These are phyloP conservation scores for Penicillium manginii DNA, from an alignment of 495 filamentous ascomycete genomes.

Conservation along the genomic window DNA sequence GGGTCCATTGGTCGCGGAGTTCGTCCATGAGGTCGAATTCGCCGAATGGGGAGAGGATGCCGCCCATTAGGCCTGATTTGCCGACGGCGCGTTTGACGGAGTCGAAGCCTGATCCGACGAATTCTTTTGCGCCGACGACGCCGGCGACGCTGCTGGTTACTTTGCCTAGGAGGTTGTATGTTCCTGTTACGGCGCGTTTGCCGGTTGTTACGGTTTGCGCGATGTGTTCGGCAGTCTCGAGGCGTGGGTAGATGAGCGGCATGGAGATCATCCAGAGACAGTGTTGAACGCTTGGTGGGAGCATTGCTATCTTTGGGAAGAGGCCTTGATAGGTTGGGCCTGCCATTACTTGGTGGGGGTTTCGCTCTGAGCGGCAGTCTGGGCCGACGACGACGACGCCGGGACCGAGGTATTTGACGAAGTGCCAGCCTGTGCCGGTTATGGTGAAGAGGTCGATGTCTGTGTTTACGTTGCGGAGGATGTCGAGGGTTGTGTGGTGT, in stretches of 20 bases:
- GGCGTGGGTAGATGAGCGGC: conserved; percentile 85
- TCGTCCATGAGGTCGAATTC: conserved; percentile 95
- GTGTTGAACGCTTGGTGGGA: conserved; percentile 93
- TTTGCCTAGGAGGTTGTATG: conserved; percentile 93
- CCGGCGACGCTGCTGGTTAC: conserved; percentile 92
- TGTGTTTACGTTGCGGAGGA: conserved; percentile 81
- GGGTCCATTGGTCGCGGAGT: conserved; percentile 94
- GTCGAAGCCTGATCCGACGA: conserved; percentile 88
- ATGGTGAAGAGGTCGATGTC: conserved; percentile 95
- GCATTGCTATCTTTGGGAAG: conserved; percentile 90
- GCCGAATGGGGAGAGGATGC: conserved; percentile 93
- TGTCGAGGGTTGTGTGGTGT: conserved; percentile 94
- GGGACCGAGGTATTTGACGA: conserved; percentile 93
- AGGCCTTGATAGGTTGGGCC: conserved; percentile 96
- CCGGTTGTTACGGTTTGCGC: conserved; percentile 90
- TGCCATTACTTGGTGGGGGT: conserved; percentile 88
- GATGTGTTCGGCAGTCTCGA: conserved; percentile 88
- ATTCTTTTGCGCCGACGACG: conserved; percentile 89
- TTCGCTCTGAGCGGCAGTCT: conserved; percentile 89
- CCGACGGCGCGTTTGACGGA: conserved; percentile 95
- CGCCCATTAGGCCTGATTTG: conserved; percentile 91
- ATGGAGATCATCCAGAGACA: conserved; percentile 94
- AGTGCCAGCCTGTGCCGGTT: conserved; percentile 96
- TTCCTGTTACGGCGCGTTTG: conserved; percentile 92
- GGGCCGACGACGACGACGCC: conserved; percentile 87